Evolutionary conservation across 495 filamentous ascomycete species (phyloP).

Genomic region (Aspergillus coremiiformis): DNA sequence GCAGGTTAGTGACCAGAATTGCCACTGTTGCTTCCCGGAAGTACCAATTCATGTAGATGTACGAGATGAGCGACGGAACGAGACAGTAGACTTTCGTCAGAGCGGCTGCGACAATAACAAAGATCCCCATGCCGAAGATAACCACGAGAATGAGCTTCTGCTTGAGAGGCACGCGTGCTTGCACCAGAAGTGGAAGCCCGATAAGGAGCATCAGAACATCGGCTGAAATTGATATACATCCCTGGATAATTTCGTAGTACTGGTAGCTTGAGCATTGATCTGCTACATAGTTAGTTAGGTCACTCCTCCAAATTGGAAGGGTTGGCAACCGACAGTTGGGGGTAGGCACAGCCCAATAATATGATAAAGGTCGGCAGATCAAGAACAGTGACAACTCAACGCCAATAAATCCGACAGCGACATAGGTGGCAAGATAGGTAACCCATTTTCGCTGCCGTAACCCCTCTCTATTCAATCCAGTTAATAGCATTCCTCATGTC

Average conservation of each 20-base stretch:
- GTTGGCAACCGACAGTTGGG: constrained; percentile 18
- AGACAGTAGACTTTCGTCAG: constrained; percentile 65
- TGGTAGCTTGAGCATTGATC: constrained; percentile 46
- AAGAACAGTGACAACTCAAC: constrained; percentile 59
- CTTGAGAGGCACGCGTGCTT: constrained; percentile 45
- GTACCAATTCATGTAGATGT: constrained; percentile 64
- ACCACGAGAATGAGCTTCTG: constrained; percentile 51
- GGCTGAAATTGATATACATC: constrained; percentile 55
- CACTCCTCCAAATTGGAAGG: neutral
- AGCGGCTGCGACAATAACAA: constrained; percentile 58
- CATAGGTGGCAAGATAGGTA: constrained; percentile 44
- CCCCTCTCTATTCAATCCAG: constrained; percentile 25
- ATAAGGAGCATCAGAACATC: constrained; percentile 59
- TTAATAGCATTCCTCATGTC: constrained; percentile 4
- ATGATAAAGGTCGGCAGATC: constrained; percentile 51
- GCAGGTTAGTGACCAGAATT: constrained; percentile 58
- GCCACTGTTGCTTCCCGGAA: constrained; percentile 61
- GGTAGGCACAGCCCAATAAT: constrained; percentile 55
- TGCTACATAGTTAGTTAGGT: constrained; percentile 6
- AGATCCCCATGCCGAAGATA: constrained; percentile 53
- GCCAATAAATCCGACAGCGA: constrained; percentile 48
- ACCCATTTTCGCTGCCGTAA: constrained; percentile 34
- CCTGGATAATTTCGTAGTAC: constrained; percentile 46
- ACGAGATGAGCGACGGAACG: constrained; percentile 39
- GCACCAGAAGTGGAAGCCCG: constrained; percentile 54